phyloP scores from a whole-genome alignment of 768 basidiomycete genomes.

The Rhodotorula kratochvilovae region DNA sequence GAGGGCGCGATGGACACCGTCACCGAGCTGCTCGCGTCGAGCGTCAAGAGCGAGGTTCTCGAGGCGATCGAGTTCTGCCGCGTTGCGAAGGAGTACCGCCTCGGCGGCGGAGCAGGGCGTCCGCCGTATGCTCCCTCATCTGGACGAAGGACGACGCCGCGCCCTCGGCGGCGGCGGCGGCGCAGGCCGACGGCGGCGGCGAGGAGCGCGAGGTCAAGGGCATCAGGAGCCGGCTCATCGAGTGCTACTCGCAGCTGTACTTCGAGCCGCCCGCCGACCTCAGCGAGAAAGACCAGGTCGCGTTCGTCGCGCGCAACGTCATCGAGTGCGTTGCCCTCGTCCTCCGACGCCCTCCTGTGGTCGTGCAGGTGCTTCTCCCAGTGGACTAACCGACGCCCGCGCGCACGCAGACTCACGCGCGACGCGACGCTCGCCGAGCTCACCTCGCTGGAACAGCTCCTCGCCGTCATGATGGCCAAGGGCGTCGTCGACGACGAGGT shows the following conservation, averaged over 20 bases:
- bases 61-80: conserved; percentile 71
- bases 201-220: conserved; percentile 78
- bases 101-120: conserved; percentile 80
- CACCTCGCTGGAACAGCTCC: conserved; percentile 92
- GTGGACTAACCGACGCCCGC: background rate
- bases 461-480: conserved; percentile 93
- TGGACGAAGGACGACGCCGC: conserved; percentile 90
- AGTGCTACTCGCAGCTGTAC: conserved; percentile 80
- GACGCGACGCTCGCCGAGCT: conserved; percentile 88
- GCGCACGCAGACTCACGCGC: conserved; percentile 69
- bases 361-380: background rate
- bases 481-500: conserved; percentile 76
- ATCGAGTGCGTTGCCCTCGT: conserved; percentile 68
- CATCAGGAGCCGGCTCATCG: conserved; percentile 75
- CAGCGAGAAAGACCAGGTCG: conserved; percentile 78
- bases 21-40: conserved; percentile 75
- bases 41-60: conserved; percentile 52
- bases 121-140: conserved; percentile 87
- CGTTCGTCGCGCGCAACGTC: conserved; percentile 91
- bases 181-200: conserved; percentile 18
- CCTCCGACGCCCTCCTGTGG: background rate
- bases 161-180: conserved; percentile 46
- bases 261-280: conserved; percentile 69
- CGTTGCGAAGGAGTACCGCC: conserved; percentile 71
- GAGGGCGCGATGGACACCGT: conserved; percentile 66